Evolutionary conservation across 495 filamentous ascomycete species (phyloP).

Genomic region (Aspergillus haitiensis): DNA sequence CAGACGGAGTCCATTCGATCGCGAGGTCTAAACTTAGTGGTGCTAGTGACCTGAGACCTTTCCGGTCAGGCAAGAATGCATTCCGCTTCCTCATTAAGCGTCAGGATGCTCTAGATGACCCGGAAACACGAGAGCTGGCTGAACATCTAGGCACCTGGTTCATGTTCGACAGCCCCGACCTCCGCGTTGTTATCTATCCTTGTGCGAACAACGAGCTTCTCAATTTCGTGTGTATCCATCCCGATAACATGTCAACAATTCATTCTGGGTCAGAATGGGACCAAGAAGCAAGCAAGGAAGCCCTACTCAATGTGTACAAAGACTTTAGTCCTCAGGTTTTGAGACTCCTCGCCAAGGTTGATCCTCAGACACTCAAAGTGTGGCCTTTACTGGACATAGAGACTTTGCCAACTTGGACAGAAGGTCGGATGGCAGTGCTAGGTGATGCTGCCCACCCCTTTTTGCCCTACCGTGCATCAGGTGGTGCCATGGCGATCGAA

Average conservation of each 20-base stretch:
- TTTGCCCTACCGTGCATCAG: constrained; percentile 56
- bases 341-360: constrained; percentile 48
- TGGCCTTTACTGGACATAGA: constrained; percentile 63
- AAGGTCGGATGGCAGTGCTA: constrained; percentile 50
- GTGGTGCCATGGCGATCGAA: constrained; percentile 59
- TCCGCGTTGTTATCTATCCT: constrained; percentile 60
- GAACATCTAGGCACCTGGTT: constrained; percentile 41
- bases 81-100: constrained; percentile 61
- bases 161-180: constrained; percentile 53
- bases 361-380: constrained; percentile 51
- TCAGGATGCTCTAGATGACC: constrained; percentile 45
- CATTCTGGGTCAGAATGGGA: constrained; percentile 42
- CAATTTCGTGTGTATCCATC: constrained; percentile 63
- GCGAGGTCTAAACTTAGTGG: constrained; percentile 47
- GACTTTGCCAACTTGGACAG: constrained; percentile 52
- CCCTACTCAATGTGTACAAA: constrained; percentile 51
- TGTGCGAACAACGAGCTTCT: constrained; percentile 53
- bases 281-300: constrained; percentile 44
- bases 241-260: constrained; percentile 41
- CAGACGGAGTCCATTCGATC: constrained; percentile 54
- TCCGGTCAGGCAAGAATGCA: constrained; percentile 55
- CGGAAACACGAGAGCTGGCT: constrained; percentile 44
- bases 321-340: constrained; percentile 49
- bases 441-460: constrained; percentile 68
- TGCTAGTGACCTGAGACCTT: constrained; percentile 34